Evolutionary conservation across 140 eudicot genomes (phyloP).

Genomic region (Cichorium intybus): DNA sequence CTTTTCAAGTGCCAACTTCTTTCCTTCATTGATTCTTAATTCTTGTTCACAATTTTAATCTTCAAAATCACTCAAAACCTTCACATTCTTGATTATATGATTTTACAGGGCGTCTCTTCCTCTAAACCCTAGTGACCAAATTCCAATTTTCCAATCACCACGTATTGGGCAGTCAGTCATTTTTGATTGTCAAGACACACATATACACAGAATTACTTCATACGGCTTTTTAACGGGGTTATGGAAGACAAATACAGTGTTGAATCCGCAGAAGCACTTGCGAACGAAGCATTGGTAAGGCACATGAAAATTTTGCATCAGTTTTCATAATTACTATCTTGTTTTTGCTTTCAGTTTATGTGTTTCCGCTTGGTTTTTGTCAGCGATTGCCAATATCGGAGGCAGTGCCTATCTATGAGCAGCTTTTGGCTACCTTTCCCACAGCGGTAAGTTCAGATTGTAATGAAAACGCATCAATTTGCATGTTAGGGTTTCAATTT

Average conservation of each 20-base stretch:
- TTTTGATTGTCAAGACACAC: background rate
- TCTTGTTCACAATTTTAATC: background rate
- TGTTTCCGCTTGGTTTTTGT: conserved; percentile 1
- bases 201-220: background rate
- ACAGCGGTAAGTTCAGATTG: conserved; percentile 57
- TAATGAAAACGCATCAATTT: background rate
- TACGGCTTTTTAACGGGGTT: background rate
- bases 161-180: background rate
- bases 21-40: background rate
- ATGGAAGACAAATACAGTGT: conserved; percentile 73
- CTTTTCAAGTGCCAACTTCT: background rate
- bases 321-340: background rate
- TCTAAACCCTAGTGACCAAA: conserved; percentile 19
- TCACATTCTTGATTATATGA: background rate
- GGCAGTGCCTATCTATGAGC: conserved; percentile 84
- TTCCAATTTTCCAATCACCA: background rate
- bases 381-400: conserved; percentile 79
- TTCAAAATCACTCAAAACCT: background rate
- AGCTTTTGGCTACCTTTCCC: conserved; percentile 76
- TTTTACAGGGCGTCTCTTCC: background rate
- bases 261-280: conserved; percentile 87
- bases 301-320: conserved; percentile 1
- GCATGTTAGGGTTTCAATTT: conserved; percentile 9
- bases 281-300: conserved; percentile 78
- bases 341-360: background rate